phyloP scores from a whole-genome alignment of 306 rosid species.

The Inga oerstediana region DNA sequence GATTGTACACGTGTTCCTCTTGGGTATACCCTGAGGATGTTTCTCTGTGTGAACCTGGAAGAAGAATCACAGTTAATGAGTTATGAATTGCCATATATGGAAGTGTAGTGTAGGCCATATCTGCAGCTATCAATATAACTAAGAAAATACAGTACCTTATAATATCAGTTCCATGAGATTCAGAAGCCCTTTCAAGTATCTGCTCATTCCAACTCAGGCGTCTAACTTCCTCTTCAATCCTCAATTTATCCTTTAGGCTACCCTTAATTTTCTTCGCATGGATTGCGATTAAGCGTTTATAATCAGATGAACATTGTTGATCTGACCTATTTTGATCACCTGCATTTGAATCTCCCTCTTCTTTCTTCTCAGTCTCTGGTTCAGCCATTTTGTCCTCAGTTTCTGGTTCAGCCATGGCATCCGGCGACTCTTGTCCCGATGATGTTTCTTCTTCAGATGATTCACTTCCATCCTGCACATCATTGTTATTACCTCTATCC shows the following conservation, averaged over 20 bases:
- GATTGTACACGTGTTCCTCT: constrained; percentile 76
- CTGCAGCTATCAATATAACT: constrained; percentile 5
- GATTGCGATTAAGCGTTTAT: constrained; percentile 73
- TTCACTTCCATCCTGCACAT: constrained; percentile 47
- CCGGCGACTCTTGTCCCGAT: constrained; percentile 39
- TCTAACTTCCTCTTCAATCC: constrained; percentile 60
- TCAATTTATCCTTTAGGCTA: constrained; percentile 65
- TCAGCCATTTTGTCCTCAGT: constrained; percentile 47
- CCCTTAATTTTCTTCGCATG: constrained; percentile 76
- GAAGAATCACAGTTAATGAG: neutral
- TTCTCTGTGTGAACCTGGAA: constrained; percentile 81
- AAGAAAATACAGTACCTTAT: constrained; percentile 56
- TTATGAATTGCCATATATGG: neutral
- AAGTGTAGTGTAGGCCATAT: neutral
- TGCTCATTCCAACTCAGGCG: constrained; percentile 89
- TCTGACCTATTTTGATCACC: constrained; percentile 44
- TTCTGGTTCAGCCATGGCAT: constrained; percentile 37
- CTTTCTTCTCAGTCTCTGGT: constrained; percentile 27
- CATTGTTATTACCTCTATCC: constrained; percentile 24
- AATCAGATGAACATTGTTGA: constrained; percentile 56
- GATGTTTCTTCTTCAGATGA: constrained; percentile 63
- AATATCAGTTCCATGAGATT: constrained; percentile 67
- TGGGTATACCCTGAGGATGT: constrained; percentile 82
- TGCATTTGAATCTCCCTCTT: constrained; percentile 42
- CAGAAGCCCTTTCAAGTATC: constrained; percentile 67